Evolutionary conservation across 148 eudicot genomes (phyloP).

Genomic region (Rhododendron simsii): DNA sequence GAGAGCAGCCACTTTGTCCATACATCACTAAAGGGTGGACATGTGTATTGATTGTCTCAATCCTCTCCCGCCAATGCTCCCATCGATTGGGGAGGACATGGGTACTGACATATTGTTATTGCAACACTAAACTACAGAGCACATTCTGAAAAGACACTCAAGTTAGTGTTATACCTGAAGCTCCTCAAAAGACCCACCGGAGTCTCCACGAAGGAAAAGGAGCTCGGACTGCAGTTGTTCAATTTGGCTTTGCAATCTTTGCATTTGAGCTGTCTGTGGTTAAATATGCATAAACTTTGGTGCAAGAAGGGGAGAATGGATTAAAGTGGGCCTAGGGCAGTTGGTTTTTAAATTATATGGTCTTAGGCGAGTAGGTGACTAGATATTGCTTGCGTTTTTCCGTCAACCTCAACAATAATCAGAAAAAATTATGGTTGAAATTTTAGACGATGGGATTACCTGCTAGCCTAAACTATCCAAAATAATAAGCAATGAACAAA

Average conservation of each 20-base stretch:
- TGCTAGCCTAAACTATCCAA: background rate
- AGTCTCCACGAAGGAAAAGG: slow-evolving; percentile 71
- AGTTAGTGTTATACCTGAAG: slow-evolving; percentile 28
- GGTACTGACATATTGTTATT: too few relatives aligned
- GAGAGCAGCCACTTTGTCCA: background rate
- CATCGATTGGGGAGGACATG: background rate
- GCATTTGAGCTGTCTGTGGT: slow-evolving; percentile 62
- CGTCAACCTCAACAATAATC: background rate
- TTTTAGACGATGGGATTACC: background rate
- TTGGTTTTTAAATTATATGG: too few relatives aligned
- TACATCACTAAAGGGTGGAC: background rate
- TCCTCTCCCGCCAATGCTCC: background rate
- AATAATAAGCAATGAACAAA: background rate
- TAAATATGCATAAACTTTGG: too few relatives aligned
- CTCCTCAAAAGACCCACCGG: slow-evolving; percentile 70
- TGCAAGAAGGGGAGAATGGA: background rate
- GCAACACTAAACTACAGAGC: too few relatives aligned
- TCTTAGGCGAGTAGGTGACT: background rate
- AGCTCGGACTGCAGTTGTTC: slow-evolving; percentile 91
- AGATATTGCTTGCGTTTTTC: background rate
- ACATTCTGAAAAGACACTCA: background rate
- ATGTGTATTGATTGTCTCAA: background rate
- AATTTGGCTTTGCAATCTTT: slow-evolving; percentile 84
- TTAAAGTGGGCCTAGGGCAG: background rate
- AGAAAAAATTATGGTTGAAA: background rate